These are phyloP conservation scores for Elsinoe ampelina DNA, from an alignment of 2,329 filamentous ascomycete genomes.

Conservation along the genomic window DNA sequence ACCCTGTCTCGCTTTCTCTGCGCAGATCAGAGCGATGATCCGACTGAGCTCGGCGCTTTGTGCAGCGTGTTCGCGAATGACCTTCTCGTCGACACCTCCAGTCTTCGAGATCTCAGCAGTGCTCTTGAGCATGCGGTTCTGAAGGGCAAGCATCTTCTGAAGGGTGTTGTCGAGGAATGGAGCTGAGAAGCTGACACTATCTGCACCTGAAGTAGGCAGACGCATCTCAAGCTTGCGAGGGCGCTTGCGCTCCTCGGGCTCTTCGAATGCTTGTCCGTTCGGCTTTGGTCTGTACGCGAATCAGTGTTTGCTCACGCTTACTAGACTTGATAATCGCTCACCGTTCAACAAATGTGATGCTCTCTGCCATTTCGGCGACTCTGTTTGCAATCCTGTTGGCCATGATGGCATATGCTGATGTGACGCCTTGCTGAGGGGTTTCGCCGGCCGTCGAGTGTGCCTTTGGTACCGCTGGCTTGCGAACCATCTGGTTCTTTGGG, in stretches of 20 bases:
- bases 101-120: slow-evolving; percentile 38
- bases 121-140: slow-evolving; percentile 42
- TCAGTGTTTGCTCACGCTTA: background rate
- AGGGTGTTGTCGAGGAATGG: slow-evolving; percentile 46
- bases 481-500: slow-evolving; percentile 15
- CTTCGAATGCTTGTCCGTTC: slow-evolving; percentile 19
- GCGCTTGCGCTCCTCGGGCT: slow-evolving; percentile 30
- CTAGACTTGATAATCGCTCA: slow-evolving; percentile 16
- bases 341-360: slow-evolving; percentile 43
- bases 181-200: slow-evolving; percentile 41
- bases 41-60: slow-evolving; percentile 41
- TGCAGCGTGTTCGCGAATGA: slow-evolving; percentile 42
- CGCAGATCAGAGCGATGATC: slow-evolving; percentile 44
- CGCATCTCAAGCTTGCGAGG: slow-evolving; percentile 44
- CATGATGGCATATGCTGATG: slow-evolving; percentile 44
- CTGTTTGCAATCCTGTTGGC: slow-evolving; percentile 41
- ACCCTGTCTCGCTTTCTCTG: slow-evolving; percentile 44
- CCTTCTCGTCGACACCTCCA: slow-evolving; percentile 37
- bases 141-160: slow-evolving; percentile 40
- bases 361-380: slow-evolving; percentile 45
- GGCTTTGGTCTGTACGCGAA: slow-evolving; percentile 20
- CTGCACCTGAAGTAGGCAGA: slow-evolving; percentile 28
- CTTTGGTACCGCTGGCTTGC: slow-evolving; percentile 19
- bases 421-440: slow-evolving; percentile 21
- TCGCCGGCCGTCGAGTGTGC: slow-evolving; percentile 27